phyloP scores from a whole-genome alignment of 1,284 basidiomycete genomes.

The Inonotus obliquus region DNA sequence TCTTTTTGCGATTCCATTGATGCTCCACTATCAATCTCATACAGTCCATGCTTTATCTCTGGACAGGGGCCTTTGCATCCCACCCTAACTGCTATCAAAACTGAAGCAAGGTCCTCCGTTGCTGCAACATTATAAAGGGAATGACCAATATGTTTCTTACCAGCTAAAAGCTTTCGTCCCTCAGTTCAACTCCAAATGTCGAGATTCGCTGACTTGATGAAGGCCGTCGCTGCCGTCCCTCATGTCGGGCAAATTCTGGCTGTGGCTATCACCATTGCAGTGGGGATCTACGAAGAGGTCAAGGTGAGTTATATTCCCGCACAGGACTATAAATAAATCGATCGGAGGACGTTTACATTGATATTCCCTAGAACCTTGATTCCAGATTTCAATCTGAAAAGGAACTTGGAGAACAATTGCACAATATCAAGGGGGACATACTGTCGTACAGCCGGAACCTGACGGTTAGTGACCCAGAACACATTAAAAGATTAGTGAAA shows the following conservation, averaged over 20 bases:
- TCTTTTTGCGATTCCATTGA: background rate
- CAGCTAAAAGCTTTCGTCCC: background rate
- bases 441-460: background rate
- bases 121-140: background rate
- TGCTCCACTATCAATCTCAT: background rate
- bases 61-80: background rate
- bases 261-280: background rate
- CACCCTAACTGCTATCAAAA: too few species aligned
- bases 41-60: background rate
- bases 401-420: background rate
- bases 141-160: background rate
- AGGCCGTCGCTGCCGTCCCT: constrained; percentile 2
- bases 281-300: background rate
- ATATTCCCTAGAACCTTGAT: background rate
- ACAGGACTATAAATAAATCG: background rate
- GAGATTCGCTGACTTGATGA: background rate
- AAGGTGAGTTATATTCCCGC: background rate
- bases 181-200: background rate
- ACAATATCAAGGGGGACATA: background rate
- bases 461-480: background rate
- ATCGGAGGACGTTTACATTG: background rate
- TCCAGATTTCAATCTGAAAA: background rate
- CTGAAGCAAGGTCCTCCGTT: too few species aligned
- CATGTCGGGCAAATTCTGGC: background rate
- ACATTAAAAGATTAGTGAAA: background rate